Evolutionary conservation across 208 protist genomes (phyloP), one percentile per base, ranked within the genome.

Genomic region (Trypanosoma brucei): DNA sequence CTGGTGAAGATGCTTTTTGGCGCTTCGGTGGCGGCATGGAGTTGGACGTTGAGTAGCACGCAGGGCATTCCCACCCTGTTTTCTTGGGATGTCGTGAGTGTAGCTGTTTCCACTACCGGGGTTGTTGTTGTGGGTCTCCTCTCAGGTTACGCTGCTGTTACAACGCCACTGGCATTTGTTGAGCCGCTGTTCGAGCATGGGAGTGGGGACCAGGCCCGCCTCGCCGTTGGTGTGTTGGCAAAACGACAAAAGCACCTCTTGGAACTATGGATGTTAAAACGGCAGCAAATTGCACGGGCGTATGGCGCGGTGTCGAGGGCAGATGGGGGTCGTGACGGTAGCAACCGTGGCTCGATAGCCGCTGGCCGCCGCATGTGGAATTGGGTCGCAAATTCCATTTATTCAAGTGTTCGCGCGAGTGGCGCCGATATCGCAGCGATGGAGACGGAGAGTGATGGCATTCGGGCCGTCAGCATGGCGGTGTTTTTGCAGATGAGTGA

Each of bases 401-500:
- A 34, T 14, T 63, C 50, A 13, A 59, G 34, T 3, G 34, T 2
- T n/a, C 9, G 70, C 64, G 40, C 39, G 2, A 31, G 42, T 22
- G 42, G 45, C 6, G 55, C 2, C 3, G 50, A 53, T n/a, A 52
- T 46, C 6, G 68, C 31, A 1, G 74, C 68, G 52, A 69, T 88
- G 33, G 64, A 70, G 9, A 57, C 57, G 7, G 86, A 93, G 72
- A 62, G 72, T 48, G 71, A 81, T 35, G 81, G 71, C 7, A 75
- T 81, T 14, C 72, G 56, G 22, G 72, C 70, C 45, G 70, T 93
- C 14, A 71, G 70, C 42, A 64, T 84, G n/a, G 76, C 80, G 5
- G 70, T 94, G 14, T 94, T 83, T 54, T 65, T 94, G 11, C 72
- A 91, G 55, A 69, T 78, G 69, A 68, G 73, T 44, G 84, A 84